Conservation (phyloP, 1,284 basidiomycete species). For the Caloboletus firmus region DNA sequence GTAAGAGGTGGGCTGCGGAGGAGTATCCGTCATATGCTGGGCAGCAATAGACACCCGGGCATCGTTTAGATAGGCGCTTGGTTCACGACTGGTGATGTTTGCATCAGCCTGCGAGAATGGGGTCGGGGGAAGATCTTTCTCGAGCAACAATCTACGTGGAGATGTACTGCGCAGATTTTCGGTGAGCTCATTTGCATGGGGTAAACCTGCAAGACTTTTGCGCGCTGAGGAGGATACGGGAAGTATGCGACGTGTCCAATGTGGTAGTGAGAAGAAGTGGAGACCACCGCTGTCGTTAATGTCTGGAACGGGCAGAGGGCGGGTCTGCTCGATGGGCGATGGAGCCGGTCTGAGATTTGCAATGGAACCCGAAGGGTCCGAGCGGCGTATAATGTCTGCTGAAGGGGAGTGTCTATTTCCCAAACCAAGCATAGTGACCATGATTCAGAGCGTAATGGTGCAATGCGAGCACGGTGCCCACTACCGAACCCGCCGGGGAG, state of each 20-base stretch:
- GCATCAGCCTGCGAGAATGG: slow-evolving; percentile 35
- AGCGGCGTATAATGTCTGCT: slow-evolving; percentile 13
- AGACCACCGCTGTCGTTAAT: slow-evolving; percentile 21
- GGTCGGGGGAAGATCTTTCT: slow-evolving; percentile 70
- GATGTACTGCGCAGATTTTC: slow-evolving; percentile 17
- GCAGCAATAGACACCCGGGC: slow-evolving; percentile 19
- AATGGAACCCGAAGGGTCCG: slow-evolving; percentile 12
- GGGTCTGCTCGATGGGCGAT: slow-evolving; percentile 5
- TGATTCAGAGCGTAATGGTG: slow-evolving; percentile 12
- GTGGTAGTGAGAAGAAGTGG: slow-evolving; percentile 65
- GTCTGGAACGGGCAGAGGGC: not conserved
- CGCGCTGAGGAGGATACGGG: slow-evolving; percentile 32
- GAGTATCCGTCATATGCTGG: slow-evolving; percentile 15
- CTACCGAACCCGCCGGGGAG: not conserved
- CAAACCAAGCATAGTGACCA: slow-evolving; percentile 42
- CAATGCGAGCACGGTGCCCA: not conserved
- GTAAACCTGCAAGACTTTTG: slow-evolving; percentile 19
- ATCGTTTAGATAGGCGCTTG: slow-evolving; percentile 7
- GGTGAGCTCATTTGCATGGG: slow-evolving; percentile 34
- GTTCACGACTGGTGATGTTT: not conserved
- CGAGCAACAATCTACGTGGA: slow-evolving; percentile 37
- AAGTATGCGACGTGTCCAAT: slow-evolving; percentile 57
- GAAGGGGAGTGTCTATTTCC: slow-evolving; percentile 26
- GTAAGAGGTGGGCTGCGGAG: slow-evolving; percentile 20
- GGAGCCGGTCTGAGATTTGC: slow-evolving; percentile 7